Evolutionary conservation across 441 rosid species (phyloP).

Genomic region (Pelargonium citronellum): DNA sequence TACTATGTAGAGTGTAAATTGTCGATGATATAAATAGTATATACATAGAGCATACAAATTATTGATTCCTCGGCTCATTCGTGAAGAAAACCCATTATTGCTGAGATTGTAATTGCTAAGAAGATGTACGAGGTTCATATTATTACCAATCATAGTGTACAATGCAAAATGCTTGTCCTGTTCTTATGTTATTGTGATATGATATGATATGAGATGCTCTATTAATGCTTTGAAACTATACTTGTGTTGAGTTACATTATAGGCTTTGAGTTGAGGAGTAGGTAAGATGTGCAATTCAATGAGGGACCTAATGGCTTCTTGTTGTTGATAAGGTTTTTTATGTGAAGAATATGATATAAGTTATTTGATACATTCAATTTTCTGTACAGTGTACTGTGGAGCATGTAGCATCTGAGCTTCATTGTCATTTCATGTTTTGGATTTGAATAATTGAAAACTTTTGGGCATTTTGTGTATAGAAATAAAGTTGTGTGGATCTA

Average conservation of each 20-base stretch:
- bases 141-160: background rate
- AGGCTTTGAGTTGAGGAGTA: background rate
- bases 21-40: constrained; percentile 15
- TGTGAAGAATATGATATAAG: background rate
- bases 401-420: too few relatives aligned
- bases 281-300: too few relatives aligned
- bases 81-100: background rate
- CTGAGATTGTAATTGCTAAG: background rate
- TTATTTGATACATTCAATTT: too few relatives aligned
- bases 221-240: background rate
- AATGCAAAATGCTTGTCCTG: background rate
- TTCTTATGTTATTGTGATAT: background rate
- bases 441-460: too few relatives aligned
- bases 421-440: too few relatives aligned
- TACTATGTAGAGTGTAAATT: constrained; percentile 29
- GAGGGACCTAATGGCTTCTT: too few relatives aligned
- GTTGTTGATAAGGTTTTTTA: too few relatives aligned
- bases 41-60: constrained; percentile 5
- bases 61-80: too few relatives aligned
- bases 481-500: background rate
- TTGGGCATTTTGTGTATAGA: too few relatives aligned
- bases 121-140: background rate
- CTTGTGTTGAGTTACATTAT: background rate
- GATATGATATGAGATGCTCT: background rate
- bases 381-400: too few relatives aligned